Evolutionary conservation across 352 stramenopile genomes (phyloP).

Genomic region (Phytophthora lateralis): DNA sequence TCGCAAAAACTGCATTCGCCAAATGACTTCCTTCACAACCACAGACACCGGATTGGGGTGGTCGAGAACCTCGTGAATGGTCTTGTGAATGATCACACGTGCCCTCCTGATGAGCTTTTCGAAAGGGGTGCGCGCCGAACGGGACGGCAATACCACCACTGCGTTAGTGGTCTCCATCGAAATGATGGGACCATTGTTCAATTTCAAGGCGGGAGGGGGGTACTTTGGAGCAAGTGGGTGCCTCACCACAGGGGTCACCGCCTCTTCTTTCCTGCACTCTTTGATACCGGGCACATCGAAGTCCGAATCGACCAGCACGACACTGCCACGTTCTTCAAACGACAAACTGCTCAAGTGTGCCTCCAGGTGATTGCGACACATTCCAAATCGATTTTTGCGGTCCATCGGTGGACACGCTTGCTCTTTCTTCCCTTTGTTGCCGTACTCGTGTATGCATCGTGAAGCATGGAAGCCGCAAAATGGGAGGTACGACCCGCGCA

Average conservation of each 20-base stretch:
- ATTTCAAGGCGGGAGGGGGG: constrained; percentile 30
- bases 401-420: constrained; percentile 52
- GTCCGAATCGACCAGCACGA: constrained; percentile 56
- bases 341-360: constrained; percentile 57
- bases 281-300: constrained; percentile 69
- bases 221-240: constrained; percentile 65
- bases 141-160: constrained; percentile 24
- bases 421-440: constrained; percentile 41
- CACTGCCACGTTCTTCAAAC: constrained; percentile 51
- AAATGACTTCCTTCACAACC: constrained; percentile 57
- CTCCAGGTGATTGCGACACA: constrained; percentile 78
- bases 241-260: constrained; percentile 17
- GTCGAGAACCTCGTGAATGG: constrained; percentile 24
- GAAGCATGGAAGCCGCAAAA: constrained; percentile 71
- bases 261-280: constrained; percentile 52
- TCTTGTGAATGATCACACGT: background rate
- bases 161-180: constrained; percentile 28
- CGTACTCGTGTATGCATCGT: constrained; percentile 69
- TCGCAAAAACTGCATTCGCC: constrained; percentile 65
- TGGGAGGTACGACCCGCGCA: constrained; percentile 55
- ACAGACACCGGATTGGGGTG: constrained; percentile 50
- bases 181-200: background rate
- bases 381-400: constrained; percentile 60
- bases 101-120: constrained; percentile 25
- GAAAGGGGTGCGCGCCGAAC: background rate